These are phyloP conservation scores for Arabis alpina DNA, from an alignment of 345 rosid species.

Conservation along the genomic window DNA sequence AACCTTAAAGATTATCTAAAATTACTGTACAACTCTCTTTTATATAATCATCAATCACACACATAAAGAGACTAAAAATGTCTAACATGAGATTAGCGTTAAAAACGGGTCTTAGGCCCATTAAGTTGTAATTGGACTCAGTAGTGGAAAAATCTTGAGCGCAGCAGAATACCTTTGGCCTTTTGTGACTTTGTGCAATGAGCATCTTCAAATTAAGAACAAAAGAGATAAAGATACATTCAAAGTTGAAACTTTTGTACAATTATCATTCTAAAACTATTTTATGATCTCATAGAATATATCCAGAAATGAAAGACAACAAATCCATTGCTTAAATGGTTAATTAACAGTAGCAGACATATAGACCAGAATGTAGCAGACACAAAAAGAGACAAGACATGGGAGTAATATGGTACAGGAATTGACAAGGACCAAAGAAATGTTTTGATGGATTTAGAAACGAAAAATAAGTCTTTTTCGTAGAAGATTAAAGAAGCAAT, in stretches of 20 bases:
- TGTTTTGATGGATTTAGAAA: slow-evolving; percentile 37
- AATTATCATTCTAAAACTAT: slow-evolving; percentile 16
- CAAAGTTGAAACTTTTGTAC: slow-evolving; percentile 11
- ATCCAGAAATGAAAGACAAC: slow-evolving; percentile 19
- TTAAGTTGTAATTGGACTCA: neutral
- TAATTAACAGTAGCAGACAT: slow-evolving; percentile 38
- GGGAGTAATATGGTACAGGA: slow-evolving; percentile 30
- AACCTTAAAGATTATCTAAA: no score
- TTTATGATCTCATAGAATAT: neutral
- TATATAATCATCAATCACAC: no score
- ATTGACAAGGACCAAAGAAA: slow-evolving; percentile 28
- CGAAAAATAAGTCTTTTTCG: slow-evolving; percentile 19
- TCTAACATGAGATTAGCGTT: neutral
- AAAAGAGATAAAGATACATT: neutral
- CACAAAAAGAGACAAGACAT: slow-evolving; percentile 32
- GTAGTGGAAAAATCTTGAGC: neutral
- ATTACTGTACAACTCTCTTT: no score
- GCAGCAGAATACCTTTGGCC: slow-evolving; percentile 5
- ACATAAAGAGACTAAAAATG: no score
- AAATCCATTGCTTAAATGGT: slow-evolving; percentile 33
- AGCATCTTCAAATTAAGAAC: slow-evolving; percentile 13
- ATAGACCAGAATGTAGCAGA: slow-evolving; percentile 38
- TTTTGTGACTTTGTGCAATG: neutral
- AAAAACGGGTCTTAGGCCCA: neutral
- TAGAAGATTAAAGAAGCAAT: slow-evolving; percentile 15